Conservation (phyloP, 1,284 basidiomycete genomes). For the Ceratobasidium sp. region DNA sequence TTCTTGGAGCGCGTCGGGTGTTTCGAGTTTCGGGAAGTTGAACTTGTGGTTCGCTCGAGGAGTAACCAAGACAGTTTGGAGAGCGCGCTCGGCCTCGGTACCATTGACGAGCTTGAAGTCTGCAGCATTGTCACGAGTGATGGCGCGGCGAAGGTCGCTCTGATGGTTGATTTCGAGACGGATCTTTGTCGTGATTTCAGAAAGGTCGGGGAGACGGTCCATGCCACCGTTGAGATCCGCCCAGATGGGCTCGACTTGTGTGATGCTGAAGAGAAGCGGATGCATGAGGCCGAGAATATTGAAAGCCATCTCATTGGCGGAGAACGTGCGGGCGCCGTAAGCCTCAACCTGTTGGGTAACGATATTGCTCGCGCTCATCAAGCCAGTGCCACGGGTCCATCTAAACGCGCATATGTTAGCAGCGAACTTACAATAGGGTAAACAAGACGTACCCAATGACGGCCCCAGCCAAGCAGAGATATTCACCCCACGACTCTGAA, state of each 20-base stretch:
- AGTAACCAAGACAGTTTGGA: conserved; percentile 92
- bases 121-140: conserved; percentile 92
- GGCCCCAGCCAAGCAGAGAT: conserved; percentile 96
- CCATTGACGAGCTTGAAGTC: conserved; percentile 95
- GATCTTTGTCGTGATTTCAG: conserved; percentile 90
- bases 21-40: conserved; percentile 87
- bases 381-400: conserved; percentile 97
- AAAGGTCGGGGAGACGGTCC: conserved; percentile 95
- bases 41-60: conserved; percentile 98
- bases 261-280: conserved; percentile 98
- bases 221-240: conserved; percentile 97
- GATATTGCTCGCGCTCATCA: conserved; percentile 96
- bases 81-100: conserved; percentile 89
- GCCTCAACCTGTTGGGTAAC: conserved; percentile 95
- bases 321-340: conserved; percentile 96
- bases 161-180: conserved; percentile 80
- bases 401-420: conserved; percentile 56
- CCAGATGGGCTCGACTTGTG: conserved; percentile 99
- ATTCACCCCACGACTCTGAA: conserved; percentile 99
- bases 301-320: conserved; percentile 99
- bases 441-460: conserved; percentile 84
- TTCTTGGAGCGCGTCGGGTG: conserved; percentile 73
- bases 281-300: conserved; percentile 99
- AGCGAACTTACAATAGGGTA: conserved; percentile 33
- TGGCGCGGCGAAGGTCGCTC: conserved; percentile 91